A percentile compares a stretch with the other conserved stretches of the same genome.
These are phyloP conservation scores for Colletotrichum cordylinicola DNA, from an alignment of 2,329 filamentous ascomycete species.

Conservation along the genomic window DNA sequence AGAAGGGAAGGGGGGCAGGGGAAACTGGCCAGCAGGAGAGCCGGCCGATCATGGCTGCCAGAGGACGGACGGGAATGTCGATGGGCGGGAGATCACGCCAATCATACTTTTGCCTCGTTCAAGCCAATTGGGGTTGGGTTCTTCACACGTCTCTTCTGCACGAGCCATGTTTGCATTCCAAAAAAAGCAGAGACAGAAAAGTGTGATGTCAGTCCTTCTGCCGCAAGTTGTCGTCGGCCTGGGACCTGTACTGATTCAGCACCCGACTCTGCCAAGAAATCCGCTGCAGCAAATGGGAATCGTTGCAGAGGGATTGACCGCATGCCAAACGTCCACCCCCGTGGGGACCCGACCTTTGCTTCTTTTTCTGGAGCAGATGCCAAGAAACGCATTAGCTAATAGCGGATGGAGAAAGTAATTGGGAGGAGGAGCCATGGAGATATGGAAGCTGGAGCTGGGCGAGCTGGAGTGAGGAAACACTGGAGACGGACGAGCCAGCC, in stretches of 20 bases:
- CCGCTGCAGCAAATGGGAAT: not conserved
- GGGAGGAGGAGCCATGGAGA: not conserved
- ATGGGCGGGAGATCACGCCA: not conserved
- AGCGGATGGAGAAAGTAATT: not conserved
- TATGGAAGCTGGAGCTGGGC: not conserved
- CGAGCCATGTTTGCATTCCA: not conserved
- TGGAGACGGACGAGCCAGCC: not conserved
- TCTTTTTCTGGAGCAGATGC: not conserved
- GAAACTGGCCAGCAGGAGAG: not conserved
- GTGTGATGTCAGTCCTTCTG: not conserved
- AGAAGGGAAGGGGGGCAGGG: not conserved
- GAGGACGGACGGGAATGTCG: not conserved
- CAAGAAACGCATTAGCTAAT: not conserved
- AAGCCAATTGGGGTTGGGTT: not conserved
- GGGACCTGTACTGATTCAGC: constrained; percentile 11
- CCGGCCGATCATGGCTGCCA: not conserved
- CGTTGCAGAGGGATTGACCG: not conserved
- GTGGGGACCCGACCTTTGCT: not conserved
- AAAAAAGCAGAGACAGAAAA: not conserved
- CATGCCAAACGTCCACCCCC: not conserved
- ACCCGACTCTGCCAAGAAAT: constrained; percentile 8
- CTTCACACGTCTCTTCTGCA: not conserved
- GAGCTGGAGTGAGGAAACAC: not conserved
- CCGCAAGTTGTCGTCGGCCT: not conserved
- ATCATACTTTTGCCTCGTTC: not conserved